Base-by-base conservation (phyloP, 371 early-diverging fungal genomes). In the Circinella minor region DNA sequence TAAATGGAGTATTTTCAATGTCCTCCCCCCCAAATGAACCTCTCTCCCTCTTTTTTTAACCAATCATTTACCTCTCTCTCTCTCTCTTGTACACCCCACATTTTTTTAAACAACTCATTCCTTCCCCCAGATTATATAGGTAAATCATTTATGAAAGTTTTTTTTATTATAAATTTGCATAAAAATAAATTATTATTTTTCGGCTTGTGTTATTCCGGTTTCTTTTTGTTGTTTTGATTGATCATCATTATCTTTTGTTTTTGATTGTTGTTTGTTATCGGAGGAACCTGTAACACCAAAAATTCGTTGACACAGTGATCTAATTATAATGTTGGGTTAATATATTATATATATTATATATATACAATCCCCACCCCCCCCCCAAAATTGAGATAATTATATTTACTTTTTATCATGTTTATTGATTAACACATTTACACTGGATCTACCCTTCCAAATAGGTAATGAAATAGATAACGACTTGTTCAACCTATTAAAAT, bases 361-460 rank as follows among this genome's bases (percentile, higher is more conserved):
- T 8, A 43, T 5, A 51, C 14, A 17, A 7, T 34, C 38, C 10
- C 10, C 47, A 3, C 51, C 51, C n/a, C 47, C 47, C 3, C 51
- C 51, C 34, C 47, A 51, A 47, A 51, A 49, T 34, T 43, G 43
- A 9, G 9, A 39, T 4, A 39, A 9, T 9, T 43, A 43, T 9
- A 43, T 13, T 73, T 74, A 84, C 82, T 72, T 73, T 65, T 87
- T 86, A 64, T 93, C 94, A 64, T 84, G 83, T 74, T 93, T 94
- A 77, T 91, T 89, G 46, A 95, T 69, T 71, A 94, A 76, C 62
- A 94, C 78, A 55, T 92, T 92, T 36, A 88, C 80, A 11, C 90
- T 90, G 46, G 89, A 86, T 18, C 82, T 81, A 8, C 93, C 93
- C 66, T 90, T 83, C 92, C 93, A 94, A 6, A 93, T 82, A 4